Conservation (phyloP, 306 rosid genomes). For the Rosa multiflora region DNA sequence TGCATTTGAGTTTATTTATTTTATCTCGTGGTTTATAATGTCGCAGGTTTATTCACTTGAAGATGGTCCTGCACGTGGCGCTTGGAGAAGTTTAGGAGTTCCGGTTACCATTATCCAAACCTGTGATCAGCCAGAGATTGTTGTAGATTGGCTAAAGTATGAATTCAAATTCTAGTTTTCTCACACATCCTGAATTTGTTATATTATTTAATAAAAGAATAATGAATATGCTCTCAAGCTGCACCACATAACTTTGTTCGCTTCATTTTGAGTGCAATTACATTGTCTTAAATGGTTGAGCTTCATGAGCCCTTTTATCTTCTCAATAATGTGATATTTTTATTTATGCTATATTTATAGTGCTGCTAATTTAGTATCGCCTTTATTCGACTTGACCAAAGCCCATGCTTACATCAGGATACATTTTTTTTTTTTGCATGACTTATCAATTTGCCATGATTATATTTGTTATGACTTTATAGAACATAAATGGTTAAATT, state of each 20-base stretch:
- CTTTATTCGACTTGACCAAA: background rate
- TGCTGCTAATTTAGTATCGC: background rate
- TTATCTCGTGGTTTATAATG: constrained; percentile 6
- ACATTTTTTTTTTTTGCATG: background rate
- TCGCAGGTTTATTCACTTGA: constrained; percentile 80
- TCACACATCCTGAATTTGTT: background rate
- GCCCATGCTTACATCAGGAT: background rate
- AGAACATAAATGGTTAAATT: background rate
- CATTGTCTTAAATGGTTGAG: background rate
- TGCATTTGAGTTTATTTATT: background rate
- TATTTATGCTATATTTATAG: background rate
- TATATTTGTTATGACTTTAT: background rate
- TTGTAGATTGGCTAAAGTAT: constrained; percentile 92
- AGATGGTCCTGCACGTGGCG: constrained; percentile 68
- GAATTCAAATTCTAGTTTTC: constrained; percentile 21
- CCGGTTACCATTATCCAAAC: constrained; percentile 54
- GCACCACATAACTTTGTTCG: background rate
- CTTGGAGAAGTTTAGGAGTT: constrained; percentile 71
- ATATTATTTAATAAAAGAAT: constrained; percentile 15
- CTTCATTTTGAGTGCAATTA: constrained; percentile 6
- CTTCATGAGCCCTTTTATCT: background rate
- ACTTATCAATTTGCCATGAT: background rate
- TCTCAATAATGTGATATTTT: background rate
- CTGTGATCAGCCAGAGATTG: constrained; percentile 45
- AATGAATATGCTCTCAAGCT: constrained; percentile 1